Conservation (phyloP, 345 rosid genomes). For the Pseudoturritis turrita region DNA sequence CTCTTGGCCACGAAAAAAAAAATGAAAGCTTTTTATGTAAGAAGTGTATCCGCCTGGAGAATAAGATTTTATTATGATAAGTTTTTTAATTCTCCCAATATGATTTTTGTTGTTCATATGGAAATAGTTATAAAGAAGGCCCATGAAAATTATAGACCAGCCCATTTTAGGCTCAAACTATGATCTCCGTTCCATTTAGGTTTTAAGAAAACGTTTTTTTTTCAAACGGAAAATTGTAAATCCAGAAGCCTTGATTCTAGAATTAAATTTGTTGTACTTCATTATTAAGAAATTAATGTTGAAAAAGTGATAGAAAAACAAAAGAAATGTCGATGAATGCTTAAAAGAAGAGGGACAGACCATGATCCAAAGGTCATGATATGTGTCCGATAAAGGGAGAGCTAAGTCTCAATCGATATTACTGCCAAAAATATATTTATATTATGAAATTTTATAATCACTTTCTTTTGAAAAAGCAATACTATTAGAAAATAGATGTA, state of each 20-base stretch:
- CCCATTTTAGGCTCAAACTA: neutral
- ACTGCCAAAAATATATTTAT: conserved; percentile 30
- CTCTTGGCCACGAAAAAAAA: too few relatives aligned
- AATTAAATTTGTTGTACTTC: conserved; percentile 6
- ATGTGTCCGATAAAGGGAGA: conserved; percentile 52
- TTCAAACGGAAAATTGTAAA: neutral
- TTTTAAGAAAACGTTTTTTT: neutral
- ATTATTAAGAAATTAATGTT: conserved; percentile 7
- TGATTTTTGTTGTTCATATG: neutral
- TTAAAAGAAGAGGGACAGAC: conserved; percentile 41
- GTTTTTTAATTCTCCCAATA: neutral
- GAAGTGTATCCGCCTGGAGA: too few relatives aligned
- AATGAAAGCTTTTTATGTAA: too few relatives aligned
- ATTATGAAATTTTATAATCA: neutral
- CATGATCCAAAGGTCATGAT: conserved; percentile 60
- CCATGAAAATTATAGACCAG: neutral
- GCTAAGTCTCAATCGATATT: conserved; percentile 45
- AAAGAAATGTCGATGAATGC: conserved; percentile 14
- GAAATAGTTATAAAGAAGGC: neutral
- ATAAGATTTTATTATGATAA: too few relatives aligned
- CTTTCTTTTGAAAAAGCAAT: neutral
- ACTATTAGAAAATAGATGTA: neutral
- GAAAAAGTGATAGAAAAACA: conserved; percentile 8
- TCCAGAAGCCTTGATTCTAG: neutral
- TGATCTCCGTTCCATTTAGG: neutral